These are phyloP conservation scores for Colletotrichum tropicale DNA, from an alignment of 2,329 filamentous ascomycete species.

Conservation along the genomic window DNA sequence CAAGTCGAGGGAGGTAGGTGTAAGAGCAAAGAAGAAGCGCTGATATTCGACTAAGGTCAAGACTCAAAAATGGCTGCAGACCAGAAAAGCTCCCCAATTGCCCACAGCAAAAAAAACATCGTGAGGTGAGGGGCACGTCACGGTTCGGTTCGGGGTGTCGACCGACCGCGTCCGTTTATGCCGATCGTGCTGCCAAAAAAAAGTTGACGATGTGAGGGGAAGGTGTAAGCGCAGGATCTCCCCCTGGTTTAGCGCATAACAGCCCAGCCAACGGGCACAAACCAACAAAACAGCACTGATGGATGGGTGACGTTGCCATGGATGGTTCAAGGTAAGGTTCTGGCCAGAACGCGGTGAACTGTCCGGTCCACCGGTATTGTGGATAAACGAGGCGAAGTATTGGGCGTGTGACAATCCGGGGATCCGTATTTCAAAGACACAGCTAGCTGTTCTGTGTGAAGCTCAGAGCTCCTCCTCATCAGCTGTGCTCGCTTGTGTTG, in stretches of 20 bases:
- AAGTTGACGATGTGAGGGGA: neutral
- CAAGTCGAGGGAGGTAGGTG: neutral
- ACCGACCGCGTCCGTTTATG: neutral
- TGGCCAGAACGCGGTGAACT: neutral
- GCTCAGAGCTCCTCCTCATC: neutral
- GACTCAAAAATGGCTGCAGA: neutral
- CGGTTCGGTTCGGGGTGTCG: neutral
- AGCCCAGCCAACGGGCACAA: neutral
- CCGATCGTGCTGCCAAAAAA: neutral
- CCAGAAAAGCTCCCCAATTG: neutral
- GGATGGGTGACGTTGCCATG: neutral
- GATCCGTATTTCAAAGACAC: neutral
- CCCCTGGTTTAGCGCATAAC: neutral
- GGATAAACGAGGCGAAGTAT: neutral
- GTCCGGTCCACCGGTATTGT: neutral
- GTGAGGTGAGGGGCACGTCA: neutral
- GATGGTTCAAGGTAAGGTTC: neutral
- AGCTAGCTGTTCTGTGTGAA: neutral
- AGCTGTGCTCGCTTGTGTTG: neutral
- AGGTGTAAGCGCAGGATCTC: neutral
- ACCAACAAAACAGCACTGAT: neutral
- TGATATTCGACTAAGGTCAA: neutral
- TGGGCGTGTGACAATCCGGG: neutral
- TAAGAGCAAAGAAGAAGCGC: neutral
- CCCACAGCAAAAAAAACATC: neutral